Evolutionary conservation across 345 rosid genomes (phyloP).

Genomic region (Anastatica hierochuntica): DNA sequence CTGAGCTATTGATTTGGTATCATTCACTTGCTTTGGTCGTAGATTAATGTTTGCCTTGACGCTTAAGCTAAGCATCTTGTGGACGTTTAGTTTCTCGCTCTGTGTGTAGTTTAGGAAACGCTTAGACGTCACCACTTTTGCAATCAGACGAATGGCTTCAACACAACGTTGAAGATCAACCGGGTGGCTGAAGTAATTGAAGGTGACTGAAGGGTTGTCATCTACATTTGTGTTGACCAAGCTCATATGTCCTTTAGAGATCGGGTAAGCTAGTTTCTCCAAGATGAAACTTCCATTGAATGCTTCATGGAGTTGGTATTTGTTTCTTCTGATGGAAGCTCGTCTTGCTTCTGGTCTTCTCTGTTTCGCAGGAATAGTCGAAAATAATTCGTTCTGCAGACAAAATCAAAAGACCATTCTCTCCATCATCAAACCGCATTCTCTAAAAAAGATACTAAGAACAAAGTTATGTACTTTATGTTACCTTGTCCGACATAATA

Average conservation of each 20-base stretch:
- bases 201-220: conserved; percentile 76
- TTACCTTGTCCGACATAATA: conserved; percentile 75
- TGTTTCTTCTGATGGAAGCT: conserved; percentile 41
- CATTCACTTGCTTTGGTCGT: too few relatives aligned
- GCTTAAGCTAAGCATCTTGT: too few relatives aligned
- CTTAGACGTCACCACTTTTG: conserved; percentile 51
- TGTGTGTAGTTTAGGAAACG: too few relatives aligned
- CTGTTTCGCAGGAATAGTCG: conserved; percentile 64
- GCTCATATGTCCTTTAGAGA: conserved; percentile 60
- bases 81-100: too few relatives aligned
- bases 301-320: too few relatives aligned
- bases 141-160: conserved; percentile 46
- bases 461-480: not conserved
- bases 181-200: conserved; percentile 87
- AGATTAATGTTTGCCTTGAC: too few relatives aligned
- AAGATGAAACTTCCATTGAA: conserved; percentile 83
- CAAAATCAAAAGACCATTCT: not conserved
- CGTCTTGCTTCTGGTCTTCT: conserved; percentile 53
- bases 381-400: conserved; percentile 31
- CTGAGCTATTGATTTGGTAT: too few relatives aligned
- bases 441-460: not conserved
- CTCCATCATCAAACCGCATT: conserved; percentile 3
- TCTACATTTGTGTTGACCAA: conserved; percentile 59
- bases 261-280: conserved; percentile 64
- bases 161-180: conserved; percentile 66